phyloP scores from a whole-genome alignment of 75 land plant genomes.

The Gnetum montanum region DNA sequence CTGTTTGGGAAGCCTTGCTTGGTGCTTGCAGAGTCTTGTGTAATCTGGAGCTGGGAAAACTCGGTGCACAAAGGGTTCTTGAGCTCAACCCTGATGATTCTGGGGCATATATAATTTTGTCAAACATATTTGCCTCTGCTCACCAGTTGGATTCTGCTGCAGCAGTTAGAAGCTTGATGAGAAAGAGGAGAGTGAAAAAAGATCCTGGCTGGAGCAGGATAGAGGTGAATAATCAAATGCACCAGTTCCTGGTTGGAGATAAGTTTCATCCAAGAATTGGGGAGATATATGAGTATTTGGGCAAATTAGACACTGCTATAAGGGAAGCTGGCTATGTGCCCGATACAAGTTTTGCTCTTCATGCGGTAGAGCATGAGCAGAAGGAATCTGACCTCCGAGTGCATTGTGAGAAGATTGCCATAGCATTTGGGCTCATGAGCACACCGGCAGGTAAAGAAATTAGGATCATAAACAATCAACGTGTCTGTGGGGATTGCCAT shows the following conservation, averaged over 20 bases:
- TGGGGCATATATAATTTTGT: constrained; percentile 8
- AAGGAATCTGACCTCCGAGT: constrained; percentile 1
- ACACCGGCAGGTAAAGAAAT: neutral
- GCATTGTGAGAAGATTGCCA: constrained; percentile 9
- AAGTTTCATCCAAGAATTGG: neutral
- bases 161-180: constrained; percentile 5
- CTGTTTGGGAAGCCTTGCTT: constrained; percentile 16
- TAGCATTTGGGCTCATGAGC: constrained; percentile 7
- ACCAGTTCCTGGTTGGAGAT: constrained; percentile 1
- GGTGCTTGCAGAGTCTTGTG: constrained; percentile 9
- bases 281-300: neutral
- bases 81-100: constrained; percentile 7
- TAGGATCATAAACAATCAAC: constrained; percentile 2
- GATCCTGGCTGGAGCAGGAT: constrained; percentile 7
- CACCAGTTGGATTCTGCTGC: constrained; percentile 2
- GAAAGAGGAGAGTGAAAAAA: constrained; percentile 1
- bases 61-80: constrained; percentile 9
- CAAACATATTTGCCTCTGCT: constrained; percentile 13
- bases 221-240: neutral
- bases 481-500: constrained; percentile 4
- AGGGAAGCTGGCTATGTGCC: constrained; percentile 1
- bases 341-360: constrained; percentile 4
- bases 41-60: constrained; percentile 13
- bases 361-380: constrained; percentile 4
- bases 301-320: neutral